phyloP scores from a whole-genome alignment of 129 eudicot genomes.

The Centella asiatica region DNA sequence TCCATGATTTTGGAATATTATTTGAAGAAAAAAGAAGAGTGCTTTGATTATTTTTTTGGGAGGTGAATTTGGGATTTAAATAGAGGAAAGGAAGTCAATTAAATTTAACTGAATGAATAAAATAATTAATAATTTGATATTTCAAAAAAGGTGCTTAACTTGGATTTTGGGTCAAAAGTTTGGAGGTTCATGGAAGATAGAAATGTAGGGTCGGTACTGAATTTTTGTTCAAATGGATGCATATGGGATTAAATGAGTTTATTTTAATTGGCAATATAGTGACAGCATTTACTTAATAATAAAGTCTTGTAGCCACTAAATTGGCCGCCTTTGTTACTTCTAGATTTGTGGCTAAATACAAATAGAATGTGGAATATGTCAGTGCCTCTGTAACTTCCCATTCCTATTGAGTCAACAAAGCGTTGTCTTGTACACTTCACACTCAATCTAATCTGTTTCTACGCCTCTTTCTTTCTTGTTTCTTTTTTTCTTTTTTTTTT shows the following conservation, averaged over 20 bases:
- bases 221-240: neutral
- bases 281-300: neutral
- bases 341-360: neutral
- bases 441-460: too few species aligned
- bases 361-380: neutral
- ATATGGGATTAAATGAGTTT: neutral
- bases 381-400: slow-evolving; percentile 5
- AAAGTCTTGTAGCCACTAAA: neutral
- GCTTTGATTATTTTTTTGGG: neutral
- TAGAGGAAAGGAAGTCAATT: neutral
- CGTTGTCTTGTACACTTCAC: too few species aligned
- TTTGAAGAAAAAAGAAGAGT: neutral
- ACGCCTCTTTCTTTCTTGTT: too few species aligned
- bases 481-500: too few species aligned
- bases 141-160: neutral
- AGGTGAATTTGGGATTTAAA: neutral
- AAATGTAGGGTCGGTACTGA: neutral
- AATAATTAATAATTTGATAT: too few species aligned
- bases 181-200: neutral
- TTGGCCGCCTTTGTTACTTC: slow-evolving; percentile 5
- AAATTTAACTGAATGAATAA: too few species aligned
- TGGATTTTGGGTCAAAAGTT: slow-evolving; percentile 18
- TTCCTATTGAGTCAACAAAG: neutral
- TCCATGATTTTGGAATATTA: neutral
- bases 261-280: neutral